Conservation (phyloP, 1,139 yeast species). For the Scheffersomyces cryptocercus region DNA sequence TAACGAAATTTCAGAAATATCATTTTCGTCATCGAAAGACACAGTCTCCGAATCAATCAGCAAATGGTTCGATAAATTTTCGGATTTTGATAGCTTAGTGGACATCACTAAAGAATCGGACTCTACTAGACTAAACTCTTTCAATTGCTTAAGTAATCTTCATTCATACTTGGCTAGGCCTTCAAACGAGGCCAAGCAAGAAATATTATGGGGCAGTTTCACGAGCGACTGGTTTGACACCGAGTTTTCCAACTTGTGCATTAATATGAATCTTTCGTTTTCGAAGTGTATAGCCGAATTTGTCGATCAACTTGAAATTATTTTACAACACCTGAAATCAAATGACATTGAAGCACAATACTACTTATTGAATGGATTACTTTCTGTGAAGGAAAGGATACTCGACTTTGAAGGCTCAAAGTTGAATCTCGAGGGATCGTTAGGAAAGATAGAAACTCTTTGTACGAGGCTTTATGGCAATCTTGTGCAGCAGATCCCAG, state of each 20-base stretch:
- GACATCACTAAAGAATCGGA: constrained; percentile 7
- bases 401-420: constrained; percentile 3
- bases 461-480: constrained; percentile 3
- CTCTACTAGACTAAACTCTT: constrained; percentile 7
- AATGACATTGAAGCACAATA: constrained; percentile 10
- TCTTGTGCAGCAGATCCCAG: constrained; percentile 9
- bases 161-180: background rate
- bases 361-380: constrained; percentile 12
- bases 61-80: constrained; percentile 25
- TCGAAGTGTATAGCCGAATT: constrained; percentile 2
- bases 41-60: constrained; percentile 15
- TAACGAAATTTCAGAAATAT: constrained; percentile 4
- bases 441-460: background rate
- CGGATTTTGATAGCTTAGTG: constrained; percentile 11
- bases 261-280: constrained; percentile 4
- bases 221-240: constrained; percentile 7
- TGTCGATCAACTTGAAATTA: constrained; percentile 1
- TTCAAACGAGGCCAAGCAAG: constrained; percentile 2
- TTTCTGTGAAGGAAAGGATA: constrained; percentile 9
- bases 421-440: background rate
- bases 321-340: background rate
- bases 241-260: constrained; percentile 12
- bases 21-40: constrained; percentile 7
- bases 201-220: constrained; percentile 16
- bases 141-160: constrained; percentile 11